A percentile compares a stretch with the other conserved stretches of the same genome.
These are phyloP conservation scores for Hordeum vulgare DNA, from an alignment of 176 grass and related monocot species.

Conservation along the genomic window MorexV3_pseudomolecules_assembly NC_058522.1:501996757-501997256, in stretches of 20 bases:
- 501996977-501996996: slow-evolving; percentile 62
- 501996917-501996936: neutral
- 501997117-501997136: neutral
- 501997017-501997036: slow-evolving; percentile 50
- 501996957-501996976: slow-evolving; percentile 65
- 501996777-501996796: slow-evolving; percentile 60
- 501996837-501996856: slow-evolving; percentile 27
- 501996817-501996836: slow-evolving; percentile 48
- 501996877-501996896: neutral
- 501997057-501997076: slow-evolving; percentile 68
- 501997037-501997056: slow-evolving; percentile 44
- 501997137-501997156: neutral
- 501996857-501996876: neutral
- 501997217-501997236: slow-evolving; percentile 37
- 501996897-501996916: neutral
- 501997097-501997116: neutral
- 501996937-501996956: neutral
- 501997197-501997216: slow-evolving; percentile 63
- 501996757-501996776: slow-evolving; percentile 48
- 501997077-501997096: neutral
- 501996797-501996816: slow-evolving; percentile 41
- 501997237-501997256: slow-evolving; percentile 82
- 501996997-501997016: slow-evolving; percentile 69
- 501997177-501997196: slow-evolving; percentile 80
- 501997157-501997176: neutral